phyloP scores from a whole-genome alignment of 495 filamentous ascomycete genomes.

The Gamarada debralockiae region DNA sequence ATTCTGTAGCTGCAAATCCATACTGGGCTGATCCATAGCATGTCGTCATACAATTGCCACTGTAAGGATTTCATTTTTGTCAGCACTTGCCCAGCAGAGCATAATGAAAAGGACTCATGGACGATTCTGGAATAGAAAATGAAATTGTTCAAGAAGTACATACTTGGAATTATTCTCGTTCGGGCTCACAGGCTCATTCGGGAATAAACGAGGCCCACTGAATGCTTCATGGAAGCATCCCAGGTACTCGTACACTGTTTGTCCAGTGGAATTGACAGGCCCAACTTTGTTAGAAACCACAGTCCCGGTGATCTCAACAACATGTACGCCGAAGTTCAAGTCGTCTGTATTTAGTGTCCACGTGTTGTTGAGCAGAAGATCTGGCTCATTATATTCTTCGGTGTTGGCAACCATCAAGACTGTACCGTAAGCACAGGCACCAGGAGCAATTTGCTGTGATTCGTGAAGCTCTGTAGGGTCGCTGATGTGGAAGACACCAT shows the following conservation, averaged over 20 bases:
- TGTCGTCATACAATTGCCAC: neutral
- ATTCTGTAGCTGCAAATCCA: neutral
- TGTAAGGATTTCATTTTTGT: neutral
- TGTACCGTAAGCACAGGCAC: constrained; percentile 22
- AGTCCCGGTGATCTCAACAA: constrained; percentile 17
- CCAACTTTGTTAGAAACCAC: constrained; percentile 22
- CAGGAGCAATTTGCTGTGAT: constrained; percentile 19
- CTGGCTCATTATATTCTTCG: constrained; percentile 13
- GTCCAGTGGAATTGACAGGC: constrained; percentile 24
- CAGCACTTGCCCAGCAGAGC: too few relatives aligned
- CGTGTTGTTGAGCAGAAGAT: constrained; percentile 11
- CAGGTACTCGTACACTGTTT: constrained; percentile 24
- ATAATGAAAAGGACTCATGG: too few relatives aligned
- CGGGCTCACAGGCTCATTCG: neutral
- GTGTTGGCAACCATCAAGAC: constrained; percentile 22
- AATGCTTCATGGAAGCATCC: constrained; percentile 23
- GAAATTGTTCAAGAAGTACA: too few relatives aligned
- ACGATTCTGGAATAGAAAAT: too few relatives aligned
- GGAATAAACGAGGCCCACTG: neutral
- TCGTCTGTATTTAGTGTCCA: constrained; percentile 31
- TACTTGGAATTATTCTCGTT: too few relatives aligned
- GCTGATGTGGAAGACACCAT: constrained; percentile 10
- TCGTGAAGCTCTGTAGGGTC: constrained; percentile 27
- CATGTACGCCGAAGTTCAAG: constrained; percentile 21
- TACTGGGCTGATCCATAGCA: neutral